Evolutionary conservation across 179 eudicot genomes (phyloP).

Genomic region (Spergularia azorica): DNA sequence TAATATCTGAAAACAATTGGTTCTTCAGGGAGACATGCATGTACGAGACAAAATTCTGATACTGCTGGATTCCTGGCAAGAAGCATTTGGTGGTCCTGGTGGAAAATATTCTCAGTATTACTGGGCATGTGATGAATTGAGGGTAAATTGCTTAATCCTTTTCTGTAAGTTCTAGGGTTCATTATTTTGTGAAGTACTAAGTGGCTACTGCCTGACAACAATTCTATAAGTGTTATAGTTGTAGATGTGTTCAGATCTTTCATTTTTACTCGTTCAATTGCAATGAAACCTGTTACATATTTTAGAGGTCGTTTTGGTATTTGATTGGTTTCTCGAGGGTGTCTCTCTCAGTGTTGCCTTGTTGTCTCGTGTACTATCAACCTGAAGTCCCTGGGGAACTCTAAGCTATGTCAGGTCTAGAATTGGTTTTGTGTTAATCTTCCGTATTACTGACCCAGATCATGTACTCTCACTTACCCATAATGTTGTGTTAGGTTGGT

Average conservation of each 20-base stretch:
- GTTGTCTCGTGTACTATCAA: no score
- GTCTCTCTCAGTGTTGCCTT: no score
- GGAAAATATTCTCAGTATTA: slow-evolving; percentile 81
- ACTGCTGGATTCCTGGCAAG: slow-evolving; percentile 86
- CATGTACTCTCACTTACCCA: not conserved
- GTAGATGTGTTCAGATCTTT: not conserved
- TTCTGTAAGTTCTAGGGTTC: not conserved
- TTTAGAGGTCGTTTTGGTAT: no score
- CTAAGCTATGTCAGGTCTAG: not conserved
- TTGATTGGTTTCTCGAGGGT: no score
- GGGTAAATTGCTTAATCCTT: slow-evolving; percentile 46
- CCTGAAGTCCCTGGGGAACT: not conserved
- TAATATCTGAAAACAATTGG: not conserved
- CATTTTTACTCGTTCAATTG: not conserved
- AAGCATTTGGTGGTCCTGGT: slow-evolving; percentile 91
- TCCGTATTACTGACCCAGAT: not conserved
- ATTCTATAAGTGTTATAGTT: not conserved
- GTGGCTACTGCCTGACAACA: not conserved
- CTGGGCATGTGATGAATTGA: slow-evolving; percentile 86
- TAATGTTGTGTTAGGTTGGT: not conserved
- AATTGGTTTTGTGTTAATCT: not conserved
- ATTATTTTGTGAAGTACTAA: not conserved
- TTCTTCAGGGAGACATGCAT: slow-evolving; percentile 72
- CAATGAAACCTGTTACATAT: no score
- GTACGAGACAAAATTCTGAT: slow-evolving; percentile 73